These are phyloP conservation scores for Apocynum venetum DNA, from an alignment of 257 asterid genomes.

Conservation along the genomic window DNA sequence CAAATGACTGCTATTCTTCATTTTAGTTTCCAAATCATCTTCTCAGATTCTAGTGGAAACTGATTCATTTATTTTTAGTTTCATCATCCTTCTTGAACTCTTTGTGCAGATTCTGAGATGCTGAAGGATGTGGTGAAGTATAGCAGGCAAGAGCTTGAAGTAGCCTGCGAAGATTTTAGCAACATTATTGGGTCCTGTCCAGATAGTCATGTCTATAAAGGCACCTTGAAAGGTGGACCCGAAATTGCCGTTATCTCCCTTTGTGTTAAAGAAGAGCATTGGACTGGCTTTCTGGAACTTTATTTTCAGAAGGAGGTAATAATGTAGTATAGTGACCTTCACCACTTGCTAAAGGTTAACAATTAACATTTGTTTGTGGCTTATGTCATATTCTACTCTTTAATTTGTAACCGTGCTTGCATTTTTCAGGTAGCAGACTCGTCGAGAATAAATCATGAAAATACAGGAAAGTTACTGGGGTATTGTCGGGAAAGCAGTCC, in stretches of 20 bases:
- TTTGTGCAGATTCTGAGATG: slow-evolving; percentile 59
- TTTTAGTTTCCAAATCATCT: background rate
- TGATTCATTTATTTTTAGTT: background rate
- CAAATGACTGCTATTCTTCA: background rate
- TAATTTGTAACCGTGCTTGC: slow-evolving; percentile 1
- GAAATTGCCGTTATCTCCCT: slow-evolving; percentile 86
- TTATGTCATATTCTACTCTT: slow-evolving; percentile 7
- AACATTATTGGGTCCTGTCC: slow-evolving; percentile 89
- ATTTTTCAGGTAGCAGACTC: slow-evolving; percentile 75
- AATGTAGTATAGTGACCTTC: background rate
- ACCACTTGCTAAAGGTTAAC: background rate
- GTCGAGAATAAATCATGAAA: slow-evolving; percentile 67
- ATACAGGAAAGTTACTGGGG: slow-evolving; percentile 75
- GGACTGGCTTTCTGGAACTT: slow-evolving; percentile 87
- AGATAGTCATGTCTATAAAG: slow-evolving; percentile 76
- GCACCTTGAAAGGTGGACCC: slow-evolving; percentile 76
- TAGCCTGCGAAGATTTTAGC: slow-evolving; percentile 99
- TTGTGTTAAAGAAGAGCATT: slow-evolving; percentile 75
- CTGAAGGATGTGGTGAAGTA: slow-evolving; percentile 59
- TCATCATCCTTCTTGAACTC: background rate
- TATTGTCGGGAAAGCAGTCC: slow-evolving; percentile 77
- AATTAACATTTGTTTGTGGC: background rate
- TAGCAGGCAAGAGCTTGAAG: slow-evolving; percentile 85
- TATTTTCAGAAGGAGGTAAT: slow-evolving; percentile 87
- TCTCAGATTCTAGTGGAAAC: background rate